phyloP scores from a whole-genome alignment of 73 alveolate genomes.

The Urostyla sp. region DNA sequence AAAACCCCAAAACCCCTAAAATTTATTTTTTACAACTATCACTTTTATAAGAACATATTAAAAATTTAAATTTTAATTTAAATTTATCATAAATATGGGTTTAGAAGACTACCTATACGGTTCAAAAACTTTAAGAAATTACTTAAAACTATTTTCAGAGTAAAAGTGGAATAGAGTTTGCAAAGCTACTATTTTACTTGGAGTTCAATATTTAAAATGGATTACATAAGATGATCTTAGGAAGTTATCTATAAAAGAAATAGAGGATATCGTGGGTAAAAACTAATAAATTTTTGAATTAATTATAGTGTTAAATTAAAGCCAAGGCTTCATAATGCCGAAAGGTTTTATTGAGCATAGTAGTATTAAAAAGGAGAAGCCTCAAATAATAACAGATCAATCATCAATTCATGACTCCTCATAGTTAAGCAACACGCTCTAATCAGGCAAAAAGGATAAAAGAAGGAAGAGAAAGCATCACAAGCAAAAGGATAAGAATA shows the following conservation, averaged over 20 bases:
- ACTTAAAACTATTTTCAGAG: constrained; percentile 24
- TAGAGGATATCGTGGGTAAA: constrained; percentile 49
- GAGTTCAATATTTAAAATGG: background rate
- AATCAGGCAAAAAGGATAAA: too few species aligned
- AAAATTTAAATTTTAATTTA: background rate
- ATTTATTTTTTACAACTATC: too few species aligned
- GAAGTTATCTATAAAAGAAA: constrained; percentile 23
- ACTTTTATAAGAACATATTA: too few species aligned
- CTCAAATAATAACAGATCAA: too few species aligned
- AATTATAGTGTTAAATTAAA: too few species aligned
- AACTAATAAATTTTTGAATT: background rate
- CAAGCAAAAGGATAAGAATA: background rate
- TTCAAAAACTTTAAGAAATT: constrained; percentile 40
- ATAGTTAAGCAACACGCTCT: too few species aligned
- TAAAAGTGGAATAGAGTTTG: constrained; percentile 39
- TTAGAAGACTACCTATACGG: constrained; percentile 50
- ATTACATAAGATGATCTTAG: constrained; percentile 24
- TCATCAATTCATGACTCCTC: too few species aligned
- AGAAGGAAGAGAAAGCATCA: too few species aligned
- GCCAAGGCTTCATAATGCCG: too few species aligned
- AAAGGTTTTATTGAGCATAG: too few species aligned
- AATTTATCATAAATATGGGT: constrained; percentile 27
- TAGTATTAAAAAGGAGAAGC: too few species aligned
- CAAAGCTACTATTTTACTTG: constrained; percentile 49
- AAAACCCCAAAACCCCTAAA: too few species aligned